A percentile compares a stretch with the other conserved stretches of the same genome.
Evolutionary conservation across 2,329 filamentous ascomycete genomes (phyloP).

Genomic region (Teratosphaeria pseudoeucalypti): DNA sequence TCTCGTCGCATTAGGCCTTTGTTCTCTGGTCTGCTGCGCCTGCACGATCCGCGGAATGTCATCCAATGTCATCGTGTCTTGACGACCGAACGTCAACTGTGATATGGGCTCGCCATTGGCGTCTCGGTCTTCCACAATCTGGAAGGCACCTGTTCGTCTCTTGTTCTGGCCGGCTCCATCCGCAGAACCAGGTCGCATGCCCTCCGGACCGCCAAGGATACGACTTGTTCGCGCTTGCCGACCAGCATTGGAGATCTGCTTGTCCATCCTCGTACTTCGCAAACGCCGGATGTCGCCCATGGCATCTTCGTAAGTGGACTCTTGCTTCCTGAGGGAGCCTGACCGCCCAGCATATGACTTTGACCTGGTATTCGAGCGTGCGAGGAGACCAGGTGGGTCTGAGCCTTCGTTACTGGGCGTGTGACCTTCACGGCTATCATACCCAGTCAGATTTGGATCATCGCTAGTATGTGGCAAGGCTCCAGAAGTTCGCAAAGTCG

Average conservation of each 20-base stretch:
- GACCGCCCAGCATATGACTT: slow-evolving; percentile 59
- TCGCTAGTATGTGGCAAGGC: slow-evolving; percentile 64
- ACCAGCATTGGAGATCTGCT: slow-evolving; percentile 85
- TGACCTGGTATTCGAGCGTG: slow-evolving; percentile 59
- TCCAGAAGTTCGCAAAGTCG: slow-evolving; percentile 74
- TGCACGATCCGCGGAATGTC: slow-evolving; percentile 95
- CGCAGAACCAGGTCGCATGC: slow-evolving; percentile 60
- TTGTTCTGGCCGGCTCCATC: slow-evolving; percentile 36
- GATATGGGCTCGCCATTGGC: slow-evolving; percentile 54
- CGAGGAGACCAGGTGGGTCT: slow-evolving; percentile 39
- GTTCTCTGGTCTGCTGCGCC: slow-evolving; percentile 86
- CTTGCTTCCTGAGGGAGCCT: slow-evolving; percentile 38
- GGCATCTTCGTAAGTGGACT: slow-evolving; percentile 85
- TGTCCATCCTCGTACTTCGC: slow-evolving; percentile 86
- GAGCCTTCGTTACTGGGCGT: slow-evolving; percentile 33
- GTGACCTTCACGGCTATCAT: slow-evolving; percentile 57
- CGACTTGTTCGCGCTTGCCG: slow-evolving; percentile 81
- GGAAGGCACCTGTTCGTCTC: slow-evolving; percentile 45
- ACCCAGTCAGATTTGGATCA: slow-evolving; percentile 57
- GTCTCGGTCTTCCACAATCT: slow-evolving; percentile 72
- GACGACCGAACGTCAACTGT: slow-evolving; percentile 77
- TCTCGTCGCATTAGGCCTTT: slow-evolving; percentile 69
- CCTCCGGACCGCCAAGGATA: slow-evolving; percentile 81
- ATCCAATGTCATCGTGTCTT: slow-evolving; percentile 85
- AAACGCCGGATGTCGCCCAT: slow-evolving; percentile 88